Base-by-base conservation (phyloP, 805 yeast genomes). In the Yarrowia bubula region DNA sequence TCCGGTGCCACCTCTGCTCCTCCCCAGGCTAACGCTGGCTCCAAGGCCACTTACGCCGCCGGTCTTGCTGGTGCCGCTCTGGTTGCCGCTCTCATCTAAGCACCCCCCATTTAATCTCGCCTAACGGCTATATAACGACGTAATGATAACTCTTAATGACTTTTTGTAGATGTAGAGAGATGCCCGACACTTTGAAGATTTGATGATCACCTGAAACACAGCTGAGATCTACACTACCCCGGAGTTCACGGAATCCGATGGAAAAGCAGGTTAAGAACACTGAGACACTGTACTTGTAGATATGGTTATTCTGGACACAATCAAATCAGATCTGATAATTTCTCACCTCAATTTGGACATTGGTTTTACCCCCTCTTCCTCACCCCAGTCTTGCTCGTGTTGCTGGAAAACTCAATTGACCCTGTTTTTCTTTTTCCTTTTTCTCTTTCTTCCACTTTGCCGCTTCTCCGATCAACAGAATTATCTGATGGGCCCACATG, bases 101-200 rank as follows among this genome's bases (percentile, higher is more conserved):
- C 31, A 10, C 6, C 17, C 13, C 9, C 32, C 51, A 7, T 33
- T 10, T 18, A 43, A 9, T 33, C 13, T 3, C 31, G 47, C 38
- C n/a, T 31, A 7, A 10, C 17, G 42, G 28, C 46, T 31, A 11
- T 53, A 41, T 58, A 58, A 58, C 35, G 64, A 58, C 51, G 41
- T 58, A 43, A 58, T 43, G 64, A 58, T 41, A 55, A 55, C 64
- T 58, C 51, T 58, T 58, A 58, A 58, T 58, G 22, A 37, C 32
- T 33, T 13, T 4, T 10, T n/a, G 38, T 47, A 32, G 35, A 18
- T 17, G 8, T 22, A 22, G 28, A 3, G 28, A 22, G 28, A 22
- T 22, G 28, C 28, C 28, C 28, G 3, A 22, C 5, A 3, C 28
- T 22, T 22, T 5, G 28, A 22, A 22, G 28, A 22, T 22, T 22